These are phyloP conservation scores for Volvox carteri DNA, from an alignment of 163 green algal species.

Conservation along the genomic window DNA sequence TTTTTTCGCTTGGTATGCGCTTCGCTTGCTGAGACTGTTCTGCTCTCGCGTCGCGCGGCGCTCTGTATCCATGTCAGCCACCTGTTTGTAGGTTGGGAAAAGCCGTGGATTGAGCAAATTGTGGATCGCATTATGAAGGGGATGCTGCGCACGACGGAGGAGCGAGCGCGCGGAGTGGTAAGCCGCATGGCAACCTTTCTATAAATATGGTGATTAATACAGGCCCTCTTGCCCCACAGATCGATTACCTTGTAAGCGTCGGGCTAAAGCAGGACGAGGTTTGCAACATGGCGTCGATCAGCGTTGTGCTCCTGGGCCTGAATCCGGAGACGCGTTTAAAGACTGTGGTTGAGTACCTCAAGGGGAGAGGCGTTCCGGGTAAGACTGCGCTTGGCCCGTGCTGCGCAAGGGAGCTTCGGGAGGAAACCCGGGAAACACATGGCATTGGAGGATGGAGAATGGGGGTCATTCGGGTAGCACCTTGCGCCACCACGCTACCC, in stretches of 20 bases:
- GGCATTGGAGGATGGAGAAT: not conserved
- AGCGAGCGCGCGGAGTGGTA: constrained; percentile 73
- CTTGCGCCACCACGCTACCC: too few relatives aligned
- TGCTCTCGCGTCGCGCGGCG: not conserved
- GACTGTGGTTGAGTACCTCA: constrained; percentile 71
- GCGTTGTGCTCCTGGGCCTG: constrained; percentile 75
- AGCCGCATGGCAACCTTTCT: constrained; percentile 13
- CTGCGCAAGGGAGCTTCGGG: too few relatives aligned
- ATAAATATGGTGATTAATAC: not conserved
- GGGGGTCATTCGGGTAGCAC: too few relatives aligned
- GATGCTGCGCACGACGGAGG: constrained; percentile 75
- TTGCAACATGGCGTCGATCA: constrained; percentile 81
- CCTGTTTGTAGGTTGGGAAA: constrained; percentile 72
- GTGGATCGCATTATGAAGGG: constrained; percentile 79
- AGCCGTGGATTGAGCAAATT: constrained; percentile 80
- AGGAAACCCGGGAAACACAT: too few relatives aligned
- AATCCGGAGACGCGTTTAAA: constrained; percentile 74
- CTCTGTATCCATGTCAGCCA: not conserved
- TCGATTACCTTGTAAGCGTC: constrained; percentile 68
- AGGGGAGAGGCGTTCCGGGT: constrained; percentile 69
- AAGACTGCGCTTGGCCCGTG: too few relatives aligned
- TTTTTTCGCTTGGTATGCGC: constrained; percentile 64
- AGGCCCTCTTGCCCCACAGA: constrained; percentile 48
- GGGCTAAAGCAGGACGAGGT: constrained; percentile 76
- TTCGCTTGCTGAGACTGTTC: not conserved